Evolutionary conservation across 1,284 basidiomycete species (phyloP).

Genomic region (Rhizoctonia solani): DNA sequence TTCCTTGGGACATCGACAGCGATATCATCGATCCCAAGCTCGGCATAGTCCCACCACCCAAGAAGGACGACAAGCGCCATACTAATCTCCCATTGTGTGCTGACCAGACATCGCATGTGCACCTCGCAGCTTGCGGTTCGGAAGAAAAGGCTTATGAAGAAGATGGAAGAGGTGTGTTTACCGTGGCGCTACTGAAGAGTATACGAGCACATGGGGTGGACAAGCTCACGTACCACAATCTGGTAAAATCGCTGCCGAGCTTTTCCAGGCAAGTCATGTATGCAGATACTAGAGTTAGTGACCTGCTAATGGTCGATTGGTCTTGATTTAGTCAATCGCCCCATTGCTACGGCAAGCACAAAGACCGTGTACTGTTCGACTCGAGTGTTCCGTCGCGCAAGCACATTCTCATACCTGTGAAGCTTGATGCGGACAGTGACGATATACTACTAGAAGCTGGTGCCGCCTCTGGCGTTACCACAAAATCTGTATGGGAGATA

Average conservation of each 20-base stretch:
- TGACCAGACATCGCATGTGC: slow-evolving; percentile 1
- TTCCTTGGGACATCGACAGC: neutral
- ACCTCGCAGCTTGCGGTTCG: slow-evolving; percentile 23
- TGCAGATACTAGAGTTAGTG: too few species aligned
- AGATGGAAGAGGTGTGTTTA: slow-evolving; percentile 56
- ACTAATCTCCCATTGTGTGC: neutral
- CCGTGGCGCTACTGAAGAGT: slow-evolving; percentile 55
- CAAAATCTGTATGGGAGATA: slow-evolving; percentile 56
- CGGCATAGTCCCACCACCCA: neutral
- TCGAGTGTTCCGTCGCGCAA: neutral
- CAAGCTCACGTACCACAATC: slow-evolving; percentile 54
- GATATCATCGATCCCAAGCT: neutral
- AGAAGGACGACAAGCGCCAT: neutral
- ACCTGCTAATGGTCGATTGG: too few species aligned
- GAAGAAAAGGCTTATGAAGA: slow-evolving; percentile 29
- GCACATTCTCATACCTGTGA: neutral
- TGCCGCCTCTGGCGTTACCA: slow-evolving; percentile 60
- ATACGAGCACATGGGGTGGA: slow-evolving; percentile 56
- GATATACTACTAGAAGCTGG: slow-evolving; percentile 55
- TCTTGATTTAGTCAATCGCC: slow-evolving; percentile 2
- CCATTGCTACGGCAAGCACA: neutral
- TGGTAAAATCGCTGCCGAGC: slow-evolving; percentile 46
- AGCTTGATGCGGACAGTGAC: neutral
- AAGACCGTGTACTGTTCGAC: neutral
- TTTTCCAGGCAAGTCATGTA: slow-evolving; percentile 40